Base-by-base conservation (phyloP, 2,329 filamentous ascomycete species). In the Fusarium sambucinum region DNA sequence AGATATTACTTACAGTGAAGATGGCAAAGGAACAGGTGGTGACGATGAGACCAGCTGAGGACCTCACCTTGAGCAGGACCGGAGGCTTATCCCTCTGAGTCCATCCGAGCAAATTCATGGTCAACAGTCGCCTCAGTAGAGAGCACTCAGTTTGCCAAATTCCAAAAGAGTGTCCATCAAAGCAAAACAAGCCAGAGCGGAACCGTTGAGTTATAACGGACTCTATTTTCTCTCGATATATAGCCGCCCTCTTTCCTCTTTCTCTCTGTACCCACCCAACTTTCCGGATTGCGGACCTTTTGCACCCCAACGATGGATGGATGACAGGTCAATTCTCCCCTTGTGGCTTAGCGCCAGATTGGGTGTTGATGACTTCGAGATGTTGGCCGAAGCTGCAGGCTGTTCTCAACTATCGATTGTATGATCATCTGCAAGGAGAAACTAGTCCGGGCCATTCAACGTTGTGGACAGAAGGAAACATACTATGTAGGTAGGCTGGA, bases 11-110 rank as follows among this genome's bases (percentile, higher is more conserved):
- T 69, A 78, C 77, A 42, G 77, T 77, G 50, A 78, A 79, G n/a
- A 78, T 70, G 27, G 77, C 77, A 68, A 75, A 76, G 23, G 75
- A 72, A 23, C 75, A 76, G 25, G 76, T 77, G 17, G 74, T 70
- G 27, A 78, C 73, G 44, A 79, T 77, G 23, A 78, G 67, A 12
- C 68, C 66, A 47, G 76, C 62, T 25, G 77, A 79, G 23, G 77
- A 78, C 16, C 77, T 75, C 51, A 75, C 44, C 53, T 73, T 63
- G 42, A 79, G 63, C 19, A 77, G 58, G 17, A 70, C 23, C 4
- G 77, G 77, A 33, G 71, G 73, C 56, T 75, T 74, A 57, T 55
- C 61, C 21, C 59, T 55, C 30, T 37, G 52, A 23, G 41, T 38
- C 70, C 67, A 66, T 23, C 60, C 50, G 42, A 51, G 44, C 17